Conservation (phyloP, 768 basidiomycete genomes). For the Boletus coccyginus region DNA sequence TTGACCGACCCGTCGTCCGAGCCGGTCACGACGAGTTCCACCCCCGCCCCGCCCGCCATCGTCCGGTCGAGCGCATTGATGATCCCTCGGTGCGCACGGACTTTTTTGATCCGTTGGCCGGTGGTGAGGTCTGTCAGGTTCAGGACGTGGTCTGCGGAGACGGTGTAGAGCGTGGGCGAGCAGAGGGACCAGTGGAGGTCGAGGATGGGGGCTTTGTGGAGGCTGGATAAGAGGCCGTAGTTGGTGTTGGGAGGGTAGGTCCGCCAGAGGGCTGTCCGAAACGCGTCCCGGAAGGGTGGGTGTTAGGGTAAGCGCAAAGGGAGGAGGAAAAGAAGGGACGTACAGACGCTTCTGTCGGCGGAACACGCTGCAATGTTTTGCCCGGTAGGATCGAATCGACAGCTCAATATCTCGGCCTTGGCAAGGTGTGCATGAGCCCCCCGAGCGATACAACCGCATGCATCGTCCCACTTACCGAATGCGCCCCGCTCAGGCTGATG, state of each 20-base stretch:
- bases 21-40: slow-evolving; percentile 83
- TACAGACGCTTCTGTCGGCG: slow-evolving; percentile 86
- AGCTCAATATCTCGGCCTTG: slow-evolving; percentile 84
- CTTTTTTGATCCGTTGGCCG: slow-evolving; percentile 76
- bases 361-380: slow-evolving; percentile 93
- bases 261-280: slow-evolving; percentile 71
- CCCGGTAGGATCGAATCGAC: slow-evolving; percentile 92
- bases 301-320: background rate
- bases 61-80: slow-evolving; percentile 89
- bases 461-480: slow-evolving; percentile 55
- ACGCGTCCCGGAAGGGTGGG: too few relatives aligned
- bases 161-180: slow-evolving; percentile 72
- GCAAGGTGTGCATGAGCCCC: background rate
- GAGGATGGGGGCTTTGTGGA: slow-evolving; percentile 88
- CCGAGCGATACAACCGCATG: background rate
- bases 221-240: slow-evolving; percentile 79
- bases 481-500: slow-evolving; percentile 83
- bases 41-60: slow-evolving; percentile 77
- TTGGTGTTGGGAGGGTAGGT: slow-evolving; percentile 92
- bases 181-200: slow-evolving; percentile 89
- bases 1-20: slow-evolving; percentile 91
- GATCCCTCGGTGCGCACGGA: slow-evolving; percentile 87
- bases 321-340: slow-evolving; percentile 31
- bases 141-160: slow-evolving; percentile 87
- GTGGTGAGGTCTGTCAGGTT: slow-evolving; percentile 76